phyloP scores from a whole-genome alignment of 768 basidiomycete genomes.

The Boletus subcaerulescens region DNA sequence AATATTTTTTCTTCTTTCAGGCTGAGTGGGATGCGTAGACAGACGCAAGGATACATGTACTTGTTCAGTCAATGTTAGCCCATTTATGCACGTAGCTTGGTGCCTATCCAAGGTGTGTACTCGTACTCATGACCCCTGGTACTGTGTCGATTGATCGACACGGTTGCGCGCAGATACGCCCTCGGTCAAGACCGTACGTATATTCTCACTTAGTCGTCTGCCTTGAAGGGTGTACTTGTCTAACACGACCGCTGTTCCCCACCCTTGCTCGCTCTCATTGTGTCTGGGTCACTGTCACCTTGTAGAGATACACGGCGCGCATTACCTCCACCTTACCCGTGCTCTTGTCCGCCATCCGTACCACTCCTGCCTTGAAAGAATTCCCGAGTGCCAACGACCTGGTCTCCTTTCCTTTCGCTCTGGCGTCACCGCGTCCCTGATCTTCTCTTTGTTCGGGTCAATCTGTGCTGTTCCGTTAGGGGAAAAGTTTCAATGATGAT shows the following conservation, averaged over 20 bases:
- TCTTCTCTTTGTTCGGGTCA: too few relatives aligned
- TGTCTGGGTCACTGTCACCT: too few relatives aligned
- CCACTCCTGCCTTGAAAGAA: neutral
- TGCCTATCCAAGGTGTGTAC: neutral
- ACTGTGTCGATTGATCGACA: too few relatives aligned
- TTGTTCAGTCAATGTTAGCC: neutral
- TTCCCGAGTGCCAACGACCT: neutral
- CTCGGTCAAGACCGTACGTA: neutral
- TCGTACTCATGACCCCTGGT: neutral
- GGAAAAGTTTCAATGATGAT: too few relatives aligned
- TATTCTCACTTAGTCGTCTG: neutral
- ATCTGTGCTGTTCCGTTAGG: too few relatives aligned
- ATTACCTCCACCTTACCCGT: neutral
- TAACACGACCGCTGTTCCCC: too few relatives aligned
- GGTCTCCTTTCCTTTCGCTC: too few relatives aligned
- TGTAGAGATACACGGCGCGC: neutral
- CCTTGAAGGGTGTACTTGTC: too few relatives aligned
- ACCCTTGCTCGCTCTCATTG: too few relatives aligned
- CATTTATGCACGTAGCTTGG: neutral
- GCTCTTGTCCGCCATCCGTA: neutral
- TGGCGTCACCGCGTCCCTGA: too few relatives aligned
- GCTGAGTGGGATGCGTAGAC: neutral
- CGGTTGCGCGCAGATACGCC: neutral
- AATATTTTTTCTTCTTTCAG: neutral
- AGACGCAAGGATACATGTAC: neutral